A percentile compares a stretch with the other conserved stretches of the same genome.
These are phyloP conservation scores for Globisporangium mamillatum DNA, from an alignment of 352 stramenopile species.

Conservation along the genomic window DNA sequence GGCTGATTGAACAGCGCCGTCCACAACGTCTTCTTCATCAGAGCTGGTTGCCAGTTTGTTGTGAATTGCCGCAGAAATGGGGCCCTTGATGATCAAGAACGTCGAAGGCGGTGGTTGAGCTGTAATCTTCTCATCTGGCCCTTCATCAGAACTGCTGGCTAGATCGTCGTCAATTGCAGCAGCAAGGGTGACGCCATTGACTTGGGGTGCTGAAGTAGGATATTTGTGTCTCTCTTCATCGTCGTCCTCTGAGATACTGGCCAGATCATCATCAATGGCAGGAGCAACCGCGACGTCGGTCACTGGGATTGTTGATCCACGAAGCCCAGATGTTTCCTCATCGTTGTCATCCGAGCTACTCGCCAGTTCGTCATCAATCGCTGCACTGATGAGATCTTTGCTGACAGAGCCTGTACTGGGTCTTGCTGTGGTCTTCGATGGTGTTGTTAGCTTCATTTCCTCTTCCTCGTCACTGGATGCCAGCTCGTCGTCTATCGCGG, in stretches of 20 bases:
- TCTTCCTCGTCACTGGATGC: neutral
- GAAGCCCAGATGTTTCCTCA: neutral
- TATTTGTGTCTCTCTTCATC: conserved; percentile 1
- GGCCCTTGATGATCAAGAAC: neutral
- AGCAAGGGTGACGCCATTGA: conserved; percentile 21
- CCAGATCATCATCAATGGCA: conserved; percentile 38
- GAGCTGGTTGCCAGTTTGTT: neutral
- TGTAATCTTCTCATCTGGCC: conserved; percentile 9
- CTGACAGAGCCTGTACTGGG: neutral
- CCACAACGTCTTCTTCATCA: neutral
- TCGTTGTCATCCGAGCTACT: conserved; percentile 7
- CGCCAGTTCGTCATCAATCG: neutral
- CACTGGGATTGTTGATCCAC: conserved; percentile 9
- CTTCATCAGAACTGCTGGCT: conserved; percentile 24
- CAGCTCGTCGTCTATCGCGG: conserved; percentile 1
- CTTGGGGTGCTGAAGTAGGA: conserved; percentile 6
- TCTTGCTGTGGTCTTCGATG: neutral
- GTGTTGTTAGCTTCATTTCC: neutral
- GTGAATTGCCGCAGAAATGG: neutral
- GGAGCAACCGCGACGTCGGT: conserved; percentile 25
- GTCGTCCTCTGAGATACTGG: conserved; percentile 25
- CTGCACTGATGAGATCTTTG: neutral
- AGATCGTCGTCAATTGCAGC: conserved; percentile 37
- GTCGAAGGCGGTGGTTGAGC: neutral
- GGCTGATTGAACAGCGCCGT: neutral